phyloP scores from a whole-genome alignment of 345 rosid genomes.

The Crucihimalaya himalaica region DNA sequence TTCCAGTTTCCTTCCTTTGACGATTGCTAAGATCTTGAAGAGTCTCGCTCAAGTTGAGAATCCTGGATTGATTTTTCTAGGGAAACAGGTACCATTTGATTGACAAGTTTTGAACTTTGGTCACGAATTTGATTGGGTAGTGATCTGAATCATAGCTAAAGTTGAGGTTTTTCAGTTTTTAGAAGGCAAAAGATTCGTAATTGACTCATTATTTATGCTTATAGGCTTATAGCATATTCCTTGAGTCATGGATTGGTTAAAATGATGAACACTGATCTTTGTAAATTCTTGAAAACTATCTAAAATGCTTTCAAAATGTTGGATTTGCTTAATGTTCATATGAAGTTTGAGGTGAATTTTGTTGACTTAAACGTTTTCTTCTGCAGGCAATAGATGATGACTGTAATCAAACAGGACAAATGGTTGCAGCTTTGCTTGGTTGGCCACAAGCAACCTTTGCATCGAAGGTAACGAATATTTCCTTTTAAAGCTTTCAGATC shows the following conservation, averaged over 20 bases:
- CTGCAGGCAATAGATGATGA: conserved; percentile 91
- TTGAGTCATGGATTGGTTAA: neutral
- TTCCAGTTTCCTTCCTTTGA: conserved; percentile 55
- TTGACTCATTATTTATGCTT: neutral
- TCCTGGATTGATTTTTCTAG: conserved; percentile 76
- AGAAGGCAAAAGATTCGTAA: neutral
- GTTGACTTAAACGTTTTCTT: neutral
- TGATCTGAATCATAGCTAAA: neutral
- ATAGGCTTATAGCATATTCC: neutral
- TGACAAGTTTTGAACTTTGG: neutral
- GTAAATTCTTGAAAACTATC: neutral
- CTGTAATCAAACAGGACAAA: conserved; percentile 96
- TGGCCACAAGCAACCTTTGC: conserved; percentile 99
- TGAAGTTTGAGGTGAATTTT: neutral
- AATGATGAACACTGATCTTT: conserved; percentile 15
- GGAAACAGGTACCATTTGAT: conserved; percentile 58
- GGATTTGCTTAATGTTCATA: neutral
- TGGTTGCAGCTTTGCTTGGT: conserved; percentile 89
- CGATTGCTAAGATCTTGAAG: conserved; percentile 79
- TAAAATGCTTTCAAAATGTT: neutral
- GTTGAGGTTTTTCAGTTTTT: neutral
- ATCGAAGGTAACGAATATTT: conserved; percentile 64
- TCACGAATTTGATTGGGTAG: neutral
- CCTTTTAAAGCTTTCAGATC: neutral
- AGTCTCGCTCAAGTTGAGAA: conserved; percentile 74